Conservation (phyloP, 2,329 filamentous ascomycete species). For the Purpureocillium takamizusanense region DNA sequence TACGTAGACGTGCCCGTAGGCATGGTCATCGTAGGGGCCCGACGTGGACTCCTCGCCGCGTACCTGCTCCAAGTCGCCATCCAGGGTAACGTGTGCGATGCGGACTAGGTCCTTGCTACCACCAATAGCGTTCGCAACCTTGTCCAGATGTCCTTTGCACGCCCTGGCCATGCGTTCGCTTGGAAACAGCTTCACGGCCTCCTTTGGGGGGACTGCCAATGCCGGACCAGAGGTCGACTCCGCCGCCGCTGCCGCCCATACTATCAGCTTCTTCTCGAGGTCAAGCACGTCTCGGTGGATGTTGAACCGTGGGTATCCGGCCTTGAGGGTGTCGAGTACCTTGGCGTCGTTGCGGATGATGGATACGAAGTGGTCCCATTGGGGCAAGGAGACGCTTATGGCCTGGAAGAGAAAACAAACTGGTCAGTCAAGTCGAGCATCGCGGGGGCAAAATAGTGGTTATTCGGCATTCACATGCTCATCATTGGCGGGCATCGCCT, state of each 20-base stretch:
- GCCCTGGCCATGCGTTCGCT: conserved; percentile 6
- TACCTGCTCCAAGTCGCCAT: neutral
- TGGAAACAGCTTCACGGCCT: conserved; percentile 8
- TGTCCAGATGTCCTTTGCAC: conserved; percentile 11
- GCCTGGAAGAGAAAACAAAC: no score
- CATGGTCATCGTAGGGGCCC: no score
- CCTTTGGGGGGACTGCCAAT: neutral
- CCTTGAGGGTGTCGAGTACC: conserved; percentile 12
- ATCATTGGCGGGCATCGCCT: no score
- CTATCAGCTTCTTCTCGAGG: conserved; percentile 11
- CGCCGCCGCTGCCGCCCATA: conserved; percentile 9
- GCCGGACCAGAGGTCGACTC: neutral
- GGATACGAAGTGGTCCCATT: conserved; percentile 15
- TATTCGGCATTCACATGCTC: no score
- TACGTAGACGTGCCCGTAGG: conserved; percentile 8
- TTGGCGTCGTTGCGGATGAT: conserved; percentile 14
- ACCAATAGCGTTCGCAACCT: neutral
- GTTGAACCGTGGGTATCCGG: conserved; percentile 19
- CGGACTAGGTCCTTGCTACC: neutral
- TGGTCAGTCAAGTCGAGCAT: no score
- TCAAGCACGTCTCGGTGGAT: conserved; percentile 12
- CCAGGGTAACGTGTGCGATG: neutral
- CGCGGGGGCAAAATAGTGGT: no score
- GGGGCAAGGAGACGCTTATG: conserved; percentile 20
- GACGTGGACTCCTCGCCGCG: no score